Evolutionary conservation across 495 filamentous ascomycete species (phyloP).

Genomic region (Parathielavia hyrcaniae): DNA sequence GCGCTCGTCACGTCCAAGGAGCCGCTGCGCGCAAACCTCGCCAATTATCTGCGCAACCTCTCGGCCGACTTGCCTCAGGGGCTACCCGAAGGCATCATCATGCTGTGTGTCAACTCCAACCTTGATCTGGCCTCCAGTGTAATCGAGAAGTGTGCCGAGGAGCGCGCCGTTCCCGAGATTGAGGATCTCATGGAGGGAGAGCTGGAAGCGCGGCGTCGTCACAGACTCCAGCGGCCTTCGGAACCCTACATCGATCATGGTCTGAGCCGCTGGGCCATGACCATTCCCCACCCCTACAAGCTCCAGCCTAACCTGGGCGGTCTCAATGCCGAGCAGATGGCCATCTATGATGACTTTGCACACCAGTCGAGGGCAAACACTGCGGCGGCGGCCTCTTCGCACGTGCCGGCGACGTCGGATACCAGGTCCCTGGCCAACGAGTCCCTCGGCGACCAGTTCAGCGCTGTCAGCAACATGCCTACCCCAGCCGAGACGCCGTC

Average conservation of each 20-base stretch:
- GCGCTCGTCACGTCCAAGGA: constrained; percentile 98
- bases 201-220: constrained; percentile 64
- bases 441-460: constrained; percentile 77
- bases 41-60: constrained; percentile 83
- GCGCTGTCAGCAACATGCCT: constrained; percentile 64
- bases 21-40: constrained; percentile 89
- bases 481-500: constrained; percentile 77
- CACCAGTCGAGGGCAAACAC: constrained; percentile 61
- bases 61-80: constrained; percentile 63
- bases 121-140: constrained; percentile 85
- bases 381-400: constrained; percentile 31
- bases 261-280: constrained; percentile 77
- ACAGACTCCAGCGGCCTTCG: constrained; percentile 61
- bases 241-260: constrained; percentile 76
- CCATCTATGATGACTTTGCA: constrained; percentile 93
- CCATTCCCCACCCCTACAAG: constrained; percentile 85
- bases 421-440: constrained; percentile 55
- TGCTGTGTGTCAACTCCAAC: constrained; percentile 98
- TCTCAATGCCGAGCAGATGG: constrained; percentile 84
- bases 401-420: constrained; percentile 46
- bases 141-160: constrained; percentile 89
- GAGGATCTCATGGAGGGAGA: constrained; percentile 79
- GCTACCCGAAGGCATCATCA: constrained; percentile 78
- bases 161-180: constrained; percentile 86
- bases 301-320: constrained; percentile 57